Conservation (phyloP, 208 protist genomes). For the Trypanosoma cruzi region DNA sequence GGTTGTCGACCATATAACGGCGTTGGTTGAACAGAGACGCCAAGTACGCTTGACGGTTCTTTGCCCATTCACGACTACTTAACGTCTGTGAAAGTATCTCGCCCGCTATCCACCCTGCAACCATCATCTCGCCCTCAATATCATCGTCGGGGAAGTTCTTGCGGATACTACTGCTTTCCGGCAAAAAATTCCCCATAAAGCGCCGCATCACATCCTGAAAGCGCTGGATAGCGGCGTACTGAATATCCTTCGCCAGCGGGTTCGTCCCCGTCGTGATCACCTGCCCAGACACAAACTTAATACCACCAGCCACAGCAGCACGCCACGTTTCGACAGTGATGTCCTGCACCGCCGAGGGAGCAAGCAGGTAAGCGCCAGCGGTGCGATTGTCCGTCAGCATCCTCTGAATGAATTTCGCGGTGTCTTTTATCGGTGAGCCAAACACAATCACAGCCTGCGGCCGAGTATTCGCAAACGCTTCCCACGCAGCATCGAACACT, state of each 20-base stretch:
- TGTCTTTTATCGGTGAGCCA: neutral
- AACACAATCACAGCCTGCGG: conserved; percentile 27
- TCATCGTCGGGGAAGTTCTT: no score
- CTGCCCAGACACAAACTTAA: conserved; percentile 4
- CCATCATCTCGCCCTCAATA: no score
- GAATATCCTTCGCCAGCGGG: conserved; percentile 22
- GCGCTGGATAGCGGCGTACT: conserved; percentile 14
- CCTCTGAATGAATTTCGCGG: conserved; percentile 15
- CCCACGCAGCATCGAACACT: conserved; percentile 6
- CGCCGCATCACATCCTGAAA: conserved; percentile 25
- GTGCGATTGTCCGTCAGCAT: conserved; percentile 29
- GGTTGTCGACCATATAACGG: conserved; percentile 43
- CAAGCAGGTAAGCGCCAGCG: conserved; percentile 11
- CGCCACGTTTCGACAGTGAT: neutral
- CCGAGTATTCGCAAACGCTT: conserved; percentile 15
- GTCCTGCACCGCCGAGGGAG: neutral
- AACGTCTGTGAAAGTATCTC: no score
- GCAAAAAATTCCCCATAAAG: conserved; percentile 11
- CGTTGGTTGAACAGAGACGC: conserved; percentile 33
- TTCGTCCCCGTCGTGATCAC: conserved; percentile 26
- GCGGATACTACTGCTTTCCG: neutral
- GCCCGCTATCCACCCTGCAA: no score
- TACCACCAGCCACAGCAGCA: neutral
- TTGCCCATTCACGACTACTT: no score
- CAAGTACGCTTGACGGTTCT: conserved; percentile 12